A percentile compares a stretch with the other conserved stretches of the same genome.
phyloP scores from a whole-genome alignment of 1,284 basidiomycete species.

The Agaricales sp. region DNA sequence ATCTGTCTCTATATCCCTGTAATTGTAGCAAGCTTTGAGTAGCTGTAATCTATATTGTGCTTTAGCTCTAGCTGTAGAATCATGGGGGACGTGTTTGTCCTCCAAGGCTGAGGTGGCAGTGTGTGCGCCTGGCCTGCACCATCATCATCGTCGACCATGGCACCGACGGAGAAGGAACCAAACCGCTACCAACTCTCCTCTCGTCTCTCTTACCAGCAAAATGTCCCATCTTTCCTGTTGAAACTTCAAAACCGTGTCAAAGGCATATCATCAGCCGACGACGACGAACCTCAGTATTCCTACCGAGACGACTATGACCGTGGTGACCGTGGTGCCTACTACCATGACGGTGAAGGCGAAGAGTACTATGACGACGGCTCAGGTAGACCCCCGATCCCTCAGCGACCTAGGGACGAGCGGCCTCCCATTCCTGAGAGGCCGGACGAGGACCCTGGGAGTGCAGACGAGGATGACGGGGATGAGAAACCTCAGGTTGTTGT shows the following conservation, averaged over 20 bases:
- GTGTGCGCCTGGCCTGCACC: too few species aligned
- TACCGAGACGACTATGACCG: constrained; percentile 30
- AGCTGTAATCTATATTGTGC: too few species aligned
- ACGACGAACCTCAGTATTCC: constrained; percentile 16
- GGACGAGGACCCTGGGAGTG: constrained; percentile 62
- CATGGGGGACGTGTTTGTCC: too few species aligned
- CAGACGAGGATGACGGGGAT: constrained; percentile 65
- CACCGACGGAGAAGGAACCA: constrained; percentile 56
- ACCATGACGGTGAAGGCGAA: constrained; percentile 11
- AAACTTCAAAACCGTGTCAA: constrained; percentile 49
- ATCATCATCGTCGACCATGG: constrained; percentile 33
- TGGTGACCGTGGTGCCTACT: constrained; percentile 11
- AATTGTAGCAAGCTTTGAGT: too few species aligned
- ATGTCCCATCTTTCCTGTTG: constrained; percentile 48
- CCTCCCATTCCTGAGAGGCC: constrained; percentile 65
- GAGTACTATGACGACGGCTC: constrained; percentile 44
- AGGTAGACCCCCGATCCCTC: constrained; percentile 66
- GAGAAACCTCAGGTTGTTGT: constrained; percentile 84
- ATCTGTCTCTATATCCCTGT: too few species aligned
- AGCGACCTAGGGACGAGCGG: constrained; percentile 40
- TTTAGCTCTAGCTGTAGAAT: too few species aligned
- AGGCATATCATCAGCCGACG: constrained; percentile 35
- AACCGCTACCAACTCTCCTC: constrained; percentile 58
- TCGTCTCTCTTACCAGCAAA: constrained; percentile 43
- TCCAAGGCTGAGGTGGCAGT: too few species aligned